Conservation (phyloP, 345 rosid species). For the Salix purpurea region DNA sequence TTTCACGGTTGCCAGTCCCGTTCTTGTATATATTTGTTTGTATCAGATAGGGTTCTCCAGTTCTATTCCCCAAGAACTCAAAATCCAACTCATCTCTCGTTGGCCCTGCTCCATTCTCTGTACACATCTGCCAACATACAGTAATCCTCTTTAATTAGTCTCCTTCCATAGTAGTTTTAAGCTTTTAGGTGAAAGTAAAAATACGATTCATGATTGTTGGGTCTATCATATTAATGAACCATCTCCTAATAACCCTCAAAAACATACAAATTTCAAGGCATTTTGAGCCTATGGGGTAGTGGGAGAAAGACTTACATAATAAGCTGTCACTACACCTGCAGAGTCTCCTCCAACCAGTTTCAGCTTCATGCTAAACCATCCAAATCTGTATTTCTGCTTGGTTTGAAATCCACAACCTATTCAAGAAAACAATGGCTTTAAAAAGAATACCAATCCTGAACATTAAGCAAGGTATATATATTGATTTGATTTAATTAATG, state of each 20-base stretch:
- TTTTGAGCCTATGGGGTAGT: background rate
- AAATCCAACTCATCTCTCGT: slow-evolving; percentile 89
- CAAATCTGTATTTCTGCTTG: slow-evolving; percentile 83
- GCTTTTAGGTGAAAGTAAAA: no score
- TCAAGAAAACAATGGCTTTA: background rate
- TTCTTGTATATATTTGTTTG: slow-evolving; percentile 90
- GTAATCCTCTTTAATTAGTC: background rate
- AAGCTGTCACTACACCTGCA: slow-evolving; percentile 96
- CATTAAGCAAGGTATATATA: background rate
- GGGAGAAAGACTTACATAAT: slow-evolving; percentile 47
- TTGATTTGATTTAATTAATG: background rate
- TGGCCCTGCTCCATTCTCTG: slow-evolving; percentile 91
- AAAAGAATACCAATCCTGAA: background rate
- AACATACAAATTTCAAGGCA: background rate
- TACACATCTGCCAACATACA: slow-evolving; percentile 62
- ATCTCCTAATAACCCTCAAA: no score
- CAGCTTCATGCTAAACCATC: slow-evolving; percentile 98
- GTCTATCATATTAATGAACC: rapidly evolving
- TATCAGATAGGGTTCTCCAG: slow-evolving; percentile 75
- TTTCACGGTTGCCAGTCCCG: slow-evolving; percentile 85
- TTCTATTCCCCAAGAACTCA: slow-evolving; percentile 93
- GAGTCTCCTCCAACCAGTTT: slow-evolving; percentile 94
- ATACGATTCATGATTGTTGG: no score
- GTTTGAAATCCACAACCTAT: slow-evolving; percentile 96
- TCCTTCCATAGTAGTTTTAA: background rate